Percentiles rank a stretch among this genome's conserved stretches.
Conservation (phyloP, 2,329 filamentous ascomycete genomes). For the Aspergillus pseudotamarii region DNA sequence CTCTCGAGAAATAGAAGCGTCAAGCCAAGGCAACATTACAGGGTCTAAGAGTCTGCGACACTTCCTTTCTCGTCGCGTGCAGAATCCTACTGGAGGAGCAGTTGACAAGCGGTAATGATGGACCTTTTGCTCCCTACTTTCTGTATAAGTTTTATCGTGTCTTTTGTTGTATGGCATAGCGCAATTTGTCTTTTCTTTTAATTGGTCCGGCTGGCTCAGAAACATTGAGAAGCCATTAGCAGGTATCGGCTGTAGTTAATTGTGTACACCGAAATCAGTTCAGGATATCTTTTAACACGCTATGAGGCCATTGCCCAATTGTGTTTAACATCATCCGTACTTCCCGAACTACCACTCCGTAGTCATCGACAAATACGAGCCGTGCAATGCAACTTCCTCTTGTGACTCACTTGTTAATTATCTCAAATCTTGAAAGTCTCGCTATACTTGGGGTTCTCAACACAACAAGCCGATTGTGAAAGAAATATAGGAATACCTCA, state of each 20-base stretch:
- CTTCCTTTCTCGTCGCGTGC: conserved; percentile 20
- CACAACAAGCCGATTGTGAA: not conserved
- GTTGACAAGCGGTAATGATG: conserved; percentile 7
- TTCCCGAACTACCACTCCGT: not conserved
- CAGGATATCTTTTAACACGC: not conserved
- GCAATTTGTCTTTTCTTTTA: not conserved
- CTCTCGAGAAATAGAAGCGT: conserved; percentile 8
- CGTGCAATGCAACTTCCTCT: not conserved
- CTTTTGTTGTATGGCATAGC: not conserved
- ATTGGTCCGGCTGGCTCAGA: not conserved
- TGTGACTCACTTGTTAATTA: not conserved
- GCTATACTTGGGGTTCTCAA: not conserved
- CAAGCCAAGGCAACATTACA: conserved; percentile 20
- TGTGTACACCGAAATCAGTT: not conserved
- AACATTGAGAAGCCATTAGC: too few relatives aligned
- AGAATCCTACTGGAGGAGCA: conserved; percentile 8
- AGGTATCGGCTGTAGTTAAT: not conserved
- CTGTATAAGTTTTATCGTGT: not conserved
- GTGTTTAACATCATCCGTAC: not conserved
- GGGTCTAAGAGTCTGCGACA: conserved; percentile 29
- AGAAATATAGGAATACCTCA: not conserved
- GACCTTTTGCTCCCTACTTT: not conserved
- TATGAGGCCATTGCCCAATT: not conserved
- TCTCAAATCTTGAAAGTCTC: not conserved
- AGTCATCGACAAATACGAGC: not conserved